A percentile compares a stretch with the other conserved stretches of the same genome.
phyloP scores from a whole-genome alignment of 1,139 yeast genomes.

The Kodamaea alishanica region DNA sequence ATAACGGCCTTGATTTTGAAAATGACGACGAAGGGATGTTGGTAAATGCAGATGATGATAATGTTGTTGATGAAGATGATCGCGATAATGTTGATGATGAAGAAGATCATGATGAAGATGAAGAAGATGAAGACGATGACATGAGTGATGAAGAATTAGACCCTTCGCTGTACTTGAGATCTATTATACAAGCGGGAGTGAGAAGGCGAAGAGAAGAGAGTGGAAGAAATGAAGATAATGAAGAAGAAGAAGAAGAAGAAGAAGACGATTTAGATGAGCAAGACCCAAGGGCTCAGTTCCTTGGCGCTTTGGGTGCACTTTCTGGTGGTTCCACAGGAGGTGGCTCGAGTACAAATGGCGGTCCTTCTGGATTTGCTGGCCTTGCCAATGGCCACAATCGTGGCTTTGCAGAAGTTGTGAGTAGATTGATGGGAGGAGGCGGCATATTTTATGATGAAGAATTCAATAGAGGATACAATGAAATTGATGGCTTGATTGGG shows the following conservation, averaged over 20 bases:
- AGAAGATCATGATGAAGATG: slow-evolving; percentile 16
- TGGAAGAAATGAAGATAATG: slow-evolving; percentile 20
- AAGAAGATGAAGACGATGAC: slow-evolving; percentile 15
- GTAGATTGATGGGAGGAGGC: slow-evolving; percentile 35
- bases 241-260: slow-evolving; percentile 17
- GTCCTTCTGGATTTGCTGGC: background rate
- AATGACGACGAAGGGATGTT: slow-evolving; percentile 10
- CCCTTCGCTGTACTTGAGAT: slow-evolving; percentile 5
- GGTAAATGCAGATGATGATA: slow-evolving; percentile 3
- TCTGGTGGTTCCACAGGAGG: slow-evolving; percentile 17
- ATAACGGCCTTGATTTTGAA: background rate
- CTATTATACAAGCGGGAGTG: slow-evolving; percentile 12
- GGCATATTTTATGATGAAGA: slow-evolving; percentile 31
- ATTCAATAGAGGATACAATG: slow-evolving; percentile 19
- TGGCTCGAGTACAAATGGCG: slow-evolving; percentile 4
- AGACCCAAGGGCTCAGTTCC: slow-evolving; percentile 26
- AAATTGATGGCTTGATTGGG: slow-evolving; percentile 39
- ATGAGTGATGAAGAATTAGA: slow-evolving; percentile 16
- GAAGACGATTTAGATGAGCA: slow-evolving; percentile 17
- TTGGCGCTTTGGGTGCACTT: slow-evolving; percentile 27
- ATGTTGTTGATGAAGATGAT: slow-evolving; percentile 13
- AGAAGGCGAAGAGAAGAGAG: slow-evolving; percentile 16
- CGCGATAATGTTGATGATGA: slow-evolving; percentile 16
- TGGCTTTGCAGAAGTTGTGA: slow-evolving; percentile 37
- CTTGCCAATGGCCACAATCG: slow-evolving; percentile 7